These are phyloP conservation scores for Apiospora sp. DNA, from an alignment of 2,329 filamentous ascomycete genomes.

Conservation along the genomic window DNA sequence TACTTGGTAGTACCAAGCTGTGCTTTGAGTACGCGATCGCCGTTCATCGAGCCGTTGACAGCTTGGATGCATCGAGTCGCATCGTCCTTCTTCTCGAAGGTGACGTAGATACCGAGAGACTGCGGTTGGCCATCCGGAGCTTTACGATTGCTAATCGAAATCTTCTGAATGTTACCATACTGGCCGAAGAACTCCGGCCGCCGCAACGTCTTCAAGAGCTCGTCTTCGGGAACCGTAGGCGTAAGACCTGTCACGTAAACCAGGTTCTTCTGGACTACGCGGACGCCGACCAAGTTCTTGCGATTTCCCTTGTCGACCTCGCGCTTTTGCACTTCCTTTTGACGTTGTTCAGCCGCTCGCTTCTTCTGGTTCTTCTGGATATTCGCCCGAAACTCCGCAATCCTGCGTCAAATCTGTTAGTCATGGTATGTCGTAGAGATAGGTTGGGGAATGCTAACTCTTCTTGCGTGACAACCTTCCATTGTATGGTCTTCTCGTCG, in stretches of 20 bases:
- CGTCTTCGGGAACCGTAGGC: slow-evolving; percentile 90
- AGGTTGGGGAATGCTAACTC: slow-evolving; percentile 63
- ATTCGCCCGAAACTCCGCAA: slow-evolving; percentile 78
- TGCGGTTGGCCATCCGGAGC: slow-evolving; percentile 78
- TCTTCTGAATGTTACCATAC: slow-evolving; percentile 98
- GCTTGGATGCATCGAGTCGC: slow-evolving; percentile 89
- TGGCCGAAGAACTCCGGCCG: slow-evolving; percentile 96
- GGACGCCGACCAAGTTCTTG: slow-evolving; percentile 93
- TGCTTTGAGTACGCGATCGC: slow-evolving; percentile 82
- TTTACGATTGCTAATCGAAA: slow-evolving; percentile 96
- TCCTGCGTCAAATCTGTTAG: slow-evolving; percentile 53
- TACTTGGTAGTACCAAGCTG: slow-evolving; percentile 94
- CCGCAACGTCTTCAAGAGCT: slow-evolving; percentile 87
- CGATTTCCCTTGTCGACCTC: slow-evolving; percentile 93
- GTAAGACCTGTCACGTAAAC: slow-evolving; percentile 97
- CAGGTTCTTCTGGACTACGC: slow-evolving; percentile 97
- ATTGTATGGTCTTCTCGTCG: slow-evolving; percentile 96
- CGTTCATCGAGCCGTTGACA: slow-evolving; percentile 92
- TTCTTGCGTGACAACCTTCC: slow-evolving; percentile 92
- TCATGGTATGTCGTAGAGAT: background rate
- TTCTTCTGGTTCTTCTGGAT: slow-evolving; percentile 93
- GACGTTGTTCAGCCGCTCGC: slow-evolving; percentile 79
- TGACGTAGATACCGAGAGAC: slow-evolving; percentile 97
- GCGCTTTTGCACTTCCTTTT: slow-evolving; percentile 95
- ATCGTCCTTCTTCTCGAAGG: slow-evolving; percentile 90